A percentile compares a stretch with the other conserved stretches of the same genome.
These are phyloP conservation scores for Cubamyces lactineus DNA, from an alignment of 768 basidiomycete species.

Conservation along the genomic window DNA sequence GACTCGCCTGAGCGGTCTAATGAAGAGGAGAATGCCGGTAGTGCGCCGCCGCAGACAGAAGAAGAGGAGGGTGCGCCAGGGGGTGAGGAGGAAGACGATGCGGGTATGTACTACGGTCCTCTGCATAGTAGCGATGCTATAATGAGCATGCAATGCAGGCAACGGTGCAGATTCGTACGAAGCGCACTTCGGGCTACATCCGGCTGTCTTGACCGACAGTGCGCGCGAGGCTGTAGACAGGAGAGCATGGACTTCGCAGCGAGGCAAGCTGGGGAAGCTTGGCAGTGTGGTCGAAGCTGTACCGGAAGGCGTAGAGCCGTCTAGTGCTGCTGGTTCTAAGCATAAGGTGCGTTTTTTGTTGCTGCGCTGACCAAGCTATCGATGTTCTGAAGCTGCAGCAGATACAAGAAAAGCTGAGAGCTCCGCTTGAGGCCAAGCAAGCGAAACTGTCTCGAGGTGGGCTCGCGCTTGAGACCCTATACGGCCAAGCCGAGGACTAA, in stretches of 20 bases:
- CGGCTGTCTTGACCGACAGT: conserved; percentile 52
- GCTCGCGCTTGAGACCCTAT: background rate
- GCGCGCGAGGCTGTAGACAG: conserved; percentile 57
- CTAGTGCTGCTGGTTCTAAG: background rate
- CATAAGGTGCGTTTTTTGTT: conserved; percentile 1
- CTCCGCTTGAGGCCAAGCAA: conserved; percentile 58
- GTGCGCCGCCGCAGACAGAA: conserved; percentile 21
- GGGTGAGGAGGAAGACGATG: conserved; percentile 26
- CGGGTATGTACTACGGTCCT: background rate
- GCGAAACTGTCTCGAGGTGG: conserved; percentile 56
- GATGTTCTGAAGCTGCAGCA: conserved; percentile 29
- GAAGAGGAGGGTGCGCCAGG: conserved; percentile 20
- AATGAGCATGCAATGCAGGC: background rate
- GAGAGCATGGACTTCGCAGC: conserved; percentile 56
- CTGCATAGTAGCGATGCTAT: background rate
- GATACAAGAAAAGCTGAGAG: conserved; percentile 60
- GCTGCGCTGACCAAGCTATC: too few species aligned
- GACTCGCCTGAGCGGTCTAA: conserved; percentile 15
- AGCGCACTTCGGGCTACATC: conserved; percentile 69
- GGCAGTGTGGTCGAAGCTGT: conserved; percentile 56
- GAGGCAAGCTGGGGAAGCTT: conserved; percentile 57
- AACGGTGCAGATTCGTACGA: conserved; percentile 58
- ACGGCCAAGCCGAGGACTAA: background rate
- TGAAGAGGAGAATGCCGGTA: conserved; percentile 12
- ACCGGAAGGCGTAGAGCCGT: conserved; percentile 43